Evolutionary conservation across 1,139 yeast species (phyloP).

Genomic region (Nadsonia starkeyi-henricii): DNA sequence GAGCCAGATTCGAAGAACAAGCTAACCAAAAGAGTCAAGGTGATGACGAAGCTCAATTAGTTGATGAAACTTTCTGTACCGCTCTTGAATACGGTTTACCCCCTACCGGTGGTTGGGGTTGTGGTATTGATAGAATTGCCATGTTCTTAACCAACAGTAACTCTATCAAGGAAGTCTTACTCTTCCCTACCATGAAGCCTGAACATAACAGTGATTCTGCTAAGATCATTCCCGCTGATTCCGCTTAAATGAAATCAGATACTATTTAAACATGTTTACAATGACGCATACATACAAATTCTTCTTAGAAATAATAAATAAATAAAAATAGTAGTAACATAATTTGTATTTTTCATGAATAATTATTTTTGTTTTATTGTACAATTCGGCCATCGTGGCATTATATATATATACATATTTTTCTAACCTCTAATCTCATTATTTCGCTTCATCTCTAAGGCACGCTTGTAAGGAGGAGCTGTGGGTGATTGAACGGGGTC

Average conservation of each 20-base stretch:
- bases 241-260: neutral
- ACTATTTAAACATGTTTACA: no score
- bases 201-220: slow-evolving; percentile 26
- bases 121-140: slow-evolving; percentile 96
- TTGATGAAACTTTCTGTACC: slow-evolving; percentile 93
- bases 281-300: neutral
- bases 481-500: slow-evolving; percentile 94
- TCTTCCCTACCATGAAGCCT: slow-evolving; percentile 98
- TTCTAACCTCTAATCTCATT: slow-evolving; percentile 35
- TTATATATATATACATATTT: neutral
- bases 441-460: slow-evolving; percentile 71
- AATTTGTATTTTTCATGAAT: neutral
- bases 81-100: slow-evolving; percentile 98
- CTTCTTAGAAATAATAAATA: neutral
- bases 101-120: slow-evolving; percentile 99
- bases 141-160: slow-evolving; percentile 96
- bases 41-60: slow-evolving; percentile 95
- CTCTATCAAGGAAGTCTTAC: slow-evolving; percentile 91
- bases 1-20: slow-evolving; percentile 95
- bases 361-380: neutral
- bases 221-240: neutral
- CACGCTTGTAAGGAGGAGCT: slow-evolving; percentile 90
- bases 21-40: slow-evolving; percentile 98
- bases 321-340: neutral
- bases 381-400: neutral